A percentile compares a stretch with the other conserved stretches of the same genome.
Evolutionary conservation across 805 yeast species (phyloP).

Genomic region (Candida germanica): DNA sequence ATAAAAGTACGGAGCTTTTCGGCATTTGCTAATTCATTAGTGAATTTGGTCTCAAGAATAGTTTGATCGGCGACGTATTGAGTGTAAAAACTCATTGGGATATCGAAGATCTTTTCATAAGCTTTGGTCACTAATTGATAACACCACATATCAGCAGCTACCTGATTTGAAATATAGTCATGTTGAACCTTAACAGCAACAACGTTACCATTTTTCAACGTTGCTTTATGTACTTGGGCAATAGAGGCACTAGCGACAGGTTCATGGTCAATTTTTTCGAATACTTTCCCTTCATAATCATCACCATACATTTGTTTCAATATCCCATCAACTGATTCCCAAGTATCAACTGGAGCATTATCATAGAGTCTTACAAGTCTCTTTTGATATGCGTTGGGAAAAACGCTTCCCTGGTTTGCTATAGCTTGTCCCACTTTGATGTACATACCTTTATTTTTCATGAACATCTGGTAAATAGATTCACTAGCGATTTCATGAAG

Average conservation of each 20-base stretch:
- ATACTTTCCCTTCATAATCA: slow-evolving; percentile 24
- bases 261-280: slow-evolving; percentile 45
- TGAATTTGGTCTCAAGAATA: slow-evolving; percentile 60
- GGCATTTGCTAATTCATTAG: slow-evolving; percentile 54
- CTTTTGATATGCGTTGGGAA: slow-evolving; percentile 62
- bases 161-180: slow-evolving; percentile 57
- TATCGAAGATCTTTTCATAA: slow-evolving; percentile 57
- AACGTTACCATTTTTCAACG: slow-evolving; percentile 41
- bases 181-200: slow-evolving; percentile 73
- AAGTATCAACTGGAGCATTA: slow-evolving; percentile 59
- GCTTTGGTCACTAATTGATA: slow-evolving; percentile 50
- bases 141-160: slow-evolving; percentile 57
- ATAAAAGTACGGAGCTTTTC: slow-evolving; percentile 35
- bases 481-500: slow-evolving; percentile 60
- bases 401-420: slow-evolving; percentile 68
- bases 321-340: slow-evolving; percentile 43
- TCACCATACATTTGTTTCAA: slow-evolving; percentile 21
- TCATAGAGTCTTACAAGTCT: slow-evolving; percentile 61
- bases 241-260: slow-evolving; percentile 77
- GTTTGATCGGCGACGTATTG: slow-evolving; percentile 56
- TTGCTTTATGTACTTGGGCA: slow-evolving; percentile 66
- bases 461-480: slow-evolving; percentile 24
- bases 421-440: slow-evolving; percentile 78
- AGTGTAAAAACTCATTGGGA: slow-evolving; percentile 59
- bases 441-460: slow-evolving; percentile 47